Evolutionary conservation across 1,139 yeast species (phyloP).

Genomic region (Suhomyces yuchorum): DNA sequence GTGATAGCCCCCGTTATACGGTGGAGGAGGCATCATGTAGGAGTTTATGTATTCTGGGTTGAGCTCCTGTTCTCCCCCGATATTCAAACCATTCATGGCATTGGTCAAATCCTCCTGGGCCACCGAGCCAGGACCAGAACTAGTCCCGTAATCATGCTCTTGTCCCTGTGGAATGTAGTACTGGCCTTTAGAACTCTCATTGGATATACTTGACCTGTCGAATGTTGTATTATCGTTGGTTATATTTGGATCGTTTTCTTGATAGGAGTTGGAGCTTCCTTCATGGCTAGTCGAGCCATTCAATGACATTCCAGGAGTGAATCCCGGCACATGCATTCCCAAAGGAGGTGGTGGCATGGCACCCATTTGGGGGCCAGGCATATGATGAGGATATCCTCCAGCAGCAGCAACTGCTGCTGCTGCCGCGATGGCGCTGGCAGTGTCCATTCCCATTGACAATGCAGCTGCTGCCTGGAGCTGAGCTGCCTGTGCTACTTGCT

Average conservation of each 20-base stretch:
- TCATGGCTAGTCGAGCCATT: not conserved
- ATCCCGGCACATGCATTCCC: slow-evolving; percentile 13
- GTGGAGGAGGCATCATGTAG: slow-evolving; percentile 14
- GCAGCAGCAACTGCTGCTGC: slow-evolving; percentile 20
- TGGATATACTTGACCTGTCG: not conserved
- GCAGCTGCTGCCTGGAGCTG: slow-evolving; percentile 41
- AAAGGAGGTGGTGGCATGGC: slow-evolving; percentile 11
- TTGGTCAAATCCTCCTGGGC: slow-evolving; percentile 14
- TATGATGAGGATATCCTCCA: slow-evolving; percentile 13
- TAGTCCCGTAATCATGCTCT: not conserved
- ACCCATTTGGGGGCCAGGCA: slow-evolving; percentile 11
- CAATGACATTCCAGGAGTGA: not conserved
- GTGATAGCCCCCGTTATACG: slow-evolving; percentile 15
- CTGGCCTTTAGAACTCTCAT: not conserved
- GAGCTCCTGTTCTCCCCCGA: slow-evolving; percentile 11
- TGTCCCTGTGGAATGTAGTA: not conserved
- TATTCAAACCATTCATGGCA: slow-evolving; percentile 14
- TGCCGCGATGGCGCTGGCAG: slow-evolving; percentile 29
- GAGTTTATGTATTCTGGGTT: slow-evolving; percentile 12
- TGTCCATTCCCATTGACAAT: slow-evolving; percentile 40
- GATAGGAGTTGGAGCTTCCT: not conserved
- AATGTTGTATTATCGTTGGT: not conserved
- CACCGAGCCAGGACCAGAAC: slow-evolving; percentile 1
- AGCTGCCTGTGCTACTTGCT: slow-evolving; percentile 36
- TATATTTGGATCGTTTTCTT: not conserved